Conservation (phyloP, 2,329 filamentous ascomycete species). For the Juglanconis juglandina region DNA sequence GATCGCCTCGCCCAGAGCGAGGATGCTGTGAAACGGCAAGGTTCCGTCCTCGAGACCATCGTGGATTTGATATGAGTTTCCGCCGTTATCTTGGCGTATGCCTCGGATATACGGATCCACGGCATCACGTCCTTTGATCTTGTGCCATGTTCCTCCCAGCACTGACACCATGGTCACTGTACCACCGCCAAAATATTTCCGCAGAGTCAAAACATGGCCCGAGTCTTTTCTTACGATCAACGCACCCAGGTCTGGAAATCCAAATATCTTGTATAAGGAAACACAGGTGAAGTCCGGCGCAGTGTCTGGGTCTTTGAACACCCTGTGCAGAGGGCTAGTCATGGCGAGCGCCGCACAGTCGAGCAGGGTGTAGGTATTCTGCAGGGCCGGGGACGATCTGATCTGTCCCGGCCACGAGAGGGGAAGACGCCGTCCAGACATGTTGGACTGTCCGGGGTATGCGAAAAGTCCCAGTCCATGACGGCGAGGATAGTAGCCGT, state of each 20-base stretch:
- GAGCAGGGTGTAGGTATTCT: slow-evolving; percentile 49
- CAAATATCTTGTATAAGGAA: slow-evolving; percentile 66
- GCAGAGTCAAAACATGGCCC: slow-evolving; percentile 49
- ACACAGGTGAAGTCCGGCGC: slow-evolving; percentile 60
- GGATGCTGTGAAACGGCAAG: slow-evolving; percentile 82
- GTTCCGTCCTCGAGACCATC: slow-evolving; percentile 73
- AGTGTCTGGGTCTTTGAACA: slow-evolving; percentile 46
- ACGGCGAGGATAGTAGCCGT: slow-evolving; percentile 21
- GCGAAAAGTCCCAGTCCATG: slow-evolving; percentile 48
- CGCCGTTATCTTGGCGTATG: slow-evolving; percentile 14
- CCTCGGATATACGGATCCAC: not conserved
- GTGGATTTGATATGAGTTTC: slow-evolving; percentile 44
- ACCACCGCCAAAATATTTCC: slow-evolving; percentile 66
- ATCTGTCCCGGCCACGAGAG: slow-evolving; percentile 48
- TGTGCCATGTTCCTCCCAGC: slow-evolving; percentile 50
- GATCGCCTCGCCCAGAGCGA: slow-evolving; percentile 75
- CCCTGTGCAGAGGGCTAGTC: slow-evolving; percentile 51
- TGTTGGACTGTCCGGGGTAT: slow-evolving; percentile 68
- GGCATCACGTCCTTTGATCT: slow-evolving; percentile 44
- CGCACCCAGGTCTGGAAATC: slow-evolving; percentile 62
- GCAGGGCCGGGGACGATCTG: slow-evolving; percentile 29
- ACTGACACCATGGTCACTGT: slow-evolving; percentile 60
- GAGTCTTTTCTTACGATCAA: slow-evolving; percentile 55
- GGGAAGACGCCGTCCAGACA: slow-evolving; percentile 62
- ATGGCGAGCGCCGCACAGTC: slow-evolving; percentile 65